Percentiles rank a stretch among this genome's conserved stretches.
These are phyloP conservation scores for Delonix regia DNA, from an alignment of 306 rosid genomes.

Conservation along the genomic window DNA sequence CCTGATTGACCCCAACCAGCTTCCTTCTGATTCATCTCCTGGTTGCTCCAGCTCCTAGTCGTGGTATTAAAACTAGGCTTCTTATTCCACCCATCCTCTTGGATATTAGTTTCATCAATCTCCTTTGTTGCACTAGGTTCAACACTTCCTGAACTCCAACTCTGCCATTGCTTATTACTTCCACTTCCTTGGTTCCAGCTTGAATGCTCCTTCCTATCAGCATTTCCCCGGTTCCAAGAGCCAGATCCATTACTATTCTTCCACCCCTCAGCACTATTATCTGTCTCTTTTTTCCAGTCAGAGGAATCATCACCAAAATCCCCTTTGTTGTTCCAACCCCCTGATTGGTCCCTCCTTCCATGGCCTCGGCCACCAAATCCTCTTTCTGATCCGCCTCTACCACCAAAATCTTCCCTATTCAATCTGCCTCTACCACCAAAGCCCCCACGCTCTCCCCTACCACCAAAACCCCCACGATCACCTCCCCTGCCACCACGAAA, in stretches of 20 bases:
- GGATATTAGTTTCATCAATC: neutral
- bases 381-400: slow-evolving; percentile 50
- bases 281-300: slow-evolving; percentile 55
- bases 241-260: slow-evolving; percentile 46
- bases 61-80: slow-evolving; percentile 27
- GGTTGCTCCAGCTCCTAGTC: slow-evolving; percentile 19
- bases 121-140: slow-evolving; percentile 1
- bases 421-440: slow-evolving; percentile 62
- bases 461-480: slow-evolving; percentile 35
- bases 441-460: slow-evolving; percentile 50
- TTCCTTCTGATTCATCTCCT: slow-evolving; percentile 29
- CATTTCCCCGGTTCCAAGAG: slow-evolving; percentile 45
- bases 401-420: slow-evolving; percentile 52
- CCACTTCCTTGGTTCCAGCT: slow-evolving; percentile 48
- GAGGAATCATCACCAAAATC: slow-evolving; percentile 46
- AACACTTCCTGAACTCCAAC: slow-evolving; percentile 37
- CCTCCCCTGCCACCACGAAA: slow-evolving; percentile 43
- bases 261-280: slow-evolving; percentile 47
- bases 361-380: slow-evolving; percentile 67
- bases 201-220: slow-evolving; percentile 41
- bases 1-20: slow-evolving; percentile 41
- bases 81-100: slow-evolving; percentile 40
- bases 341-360: slow-evolving; percentile 71
- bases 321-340: slow-evolving; percentile 55
- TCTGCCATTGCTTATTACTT: slow-evolving; percentile 40